Base-by-base conservation (phyloP, 139 green algal genomes). In the Nannochloris sp. region DNA sequence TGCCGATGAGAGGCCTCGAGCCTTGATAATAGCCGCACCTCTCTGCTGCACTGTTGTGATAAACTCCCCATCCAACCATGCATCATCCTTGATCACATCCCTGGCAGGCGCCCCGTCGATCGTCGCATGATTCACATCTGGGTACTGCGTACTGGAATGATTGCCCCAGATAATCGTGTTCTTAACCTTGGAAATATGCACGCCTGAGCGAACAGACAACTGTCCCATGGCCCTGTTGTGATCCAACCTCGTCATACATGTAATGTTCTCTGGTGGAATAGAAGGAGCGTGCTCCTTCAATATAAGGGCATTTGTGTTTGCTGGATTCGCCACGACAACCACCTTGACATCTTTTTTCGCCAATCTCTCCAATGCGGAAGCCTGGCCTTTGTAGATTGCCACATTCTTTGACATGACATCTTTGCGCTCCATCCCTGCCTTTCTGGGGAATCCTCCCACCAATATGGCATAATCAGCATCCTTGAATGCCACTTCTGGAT, bases 151-250 rank as follows among this genome's bases (percentile, higher is more conserved):
- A 53, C 74, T 88, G 10, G 78, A 90, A 78, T 97, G 91, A 80
- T 97, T 97, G 68, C 91, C 91, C 91, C 91, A 97, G 75, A 97
- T 96, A 75, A 92, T 96, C 16, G 87, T 84, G 69, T 97, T 97
- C 50, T 84, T 84, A 5, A 97, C 92, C 10, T 82, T 71, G 19
- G 60, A 78, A 16, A 90, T 81, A 40, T 86, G 80, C 8, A 74
- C 65, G 11, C 78, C 80, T 2, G 71, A 66, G 27, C 80, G 78
- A 73, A 92, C 82, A 1, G 83, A 67, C 6, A 97, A 68, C 81
- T 94, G 88, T 10, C 82, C 90, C 48, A 97, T 70, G 1, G 90
- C 88, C 48, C 91, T 75, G 85, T 97, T 97, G 82, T 97, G 91
- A 78, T 97, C 91, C 43, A 97, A 76, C 57, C 91, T 77, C 9